Percentiles rank a stretch among this genome's conserved stretches.
Conservation (phyloP, 495 filamentous ascomycete species). For the Aspergillus panamensis region DNA sequence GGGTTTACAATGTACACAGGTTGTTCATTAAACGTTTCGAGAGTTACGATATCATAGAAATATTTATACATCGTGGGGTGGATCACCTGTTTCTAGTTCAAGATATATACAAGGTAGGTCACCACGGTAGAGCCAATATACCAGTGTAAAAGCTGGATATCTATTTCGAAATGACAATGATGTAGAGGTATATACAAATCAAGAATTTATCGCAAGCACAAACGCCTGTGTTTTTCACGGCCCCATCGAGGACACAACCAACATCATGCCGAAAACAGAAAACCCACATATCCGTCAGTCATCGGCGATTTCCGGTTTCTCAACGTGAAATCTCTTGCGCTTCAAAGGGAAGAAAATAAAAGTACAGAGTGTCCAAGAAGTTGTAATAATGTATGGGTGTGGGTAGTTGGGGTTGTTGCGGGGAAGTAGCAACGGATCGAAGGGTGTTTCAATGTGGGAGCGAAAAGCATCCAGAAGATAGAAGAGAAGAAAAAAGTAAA, state of each 20-base stretch:
- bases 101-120: too few relatives aligned
- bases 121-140: not conserved
- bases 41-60: too few relatives aligned
- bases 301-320: slow-evolving; percentile 3
- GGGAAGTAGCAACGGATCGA: not conserved
- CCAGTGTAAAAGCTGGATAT: slow-evolving; percentile 10
- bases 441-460: not conserved
- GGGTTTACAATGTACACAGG: too few relatives aligned
- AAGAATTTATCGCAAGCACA: slow-evolving; percentile 21
- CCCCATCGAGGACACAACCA: slow-evolving; percentile 15
- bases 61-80: too few relatives aligned
- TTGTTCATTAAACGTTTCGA: too few relatives aligned
- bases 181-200: slow-evolving; percentile 28
- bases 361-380: slow-evolving; percentile 12
- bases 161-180: slow-evolving; percentile 21
- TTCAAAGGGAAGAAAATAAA: slow-evolving; percentile 5
- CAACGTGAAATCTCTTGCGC: slow-evolving; percentile 5
- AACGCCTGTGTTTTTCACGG: slow-evolving; percentile 16
- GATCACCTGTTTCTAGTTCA: too few relatives aligned
- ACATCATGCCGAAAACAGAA: slow-evolving; percentile 8
- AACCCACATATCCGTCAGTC: not conserved
- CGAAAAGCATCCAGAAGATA: slow-evolving; percentile 6
- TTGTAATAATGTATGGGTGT: not conserved
- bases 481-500: slow-evolving; percentile 11
- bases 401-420: not conserved